Evolutionary conservation across 371 early-diverging fungal species (phyloP).

Genomic region (Mortierella sp.): DNA sequence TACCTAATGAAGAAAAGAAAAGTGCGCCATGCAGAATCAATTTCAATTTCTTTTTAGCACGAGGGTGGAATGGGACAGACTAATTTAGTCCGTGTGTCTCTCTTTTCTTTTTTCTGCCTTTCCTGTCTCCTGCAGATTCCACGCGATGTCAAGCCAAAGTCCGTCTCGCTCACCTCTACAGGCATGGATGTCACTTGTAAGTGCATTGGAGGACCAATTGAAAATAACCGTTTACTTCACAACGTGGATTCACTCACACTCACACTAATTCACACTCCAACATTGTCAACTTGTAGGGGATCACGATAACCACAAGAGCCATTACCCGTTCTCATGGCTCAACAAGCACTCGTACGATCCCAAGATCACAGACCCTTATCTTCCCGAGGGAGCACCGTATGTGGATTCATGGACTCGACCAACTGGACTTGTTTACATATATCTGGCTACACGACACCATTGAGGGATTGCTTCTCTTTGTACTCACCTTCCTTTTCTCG

Average conservation of each 20-base stretch:
- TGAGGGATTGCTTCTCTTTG: background rate
- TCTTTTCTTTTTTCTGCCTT: background rate
- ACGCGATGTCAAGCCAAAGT: slow-evolving; percentile 71
- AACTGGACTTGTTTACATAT: background rate
- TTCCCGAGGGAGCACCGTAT: slow-evolving; percentile 47
- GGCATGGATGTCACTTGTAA: slow-evolving; percentile 56
- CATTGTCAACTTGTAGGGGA: slow-evolving; percentile 60
- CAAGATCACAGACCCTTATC: slow-evolving; percentile 39
- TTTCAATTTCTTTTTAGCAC: background rate
- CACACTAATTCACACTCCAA: background rate
- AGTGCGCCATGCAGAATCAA: background rate
- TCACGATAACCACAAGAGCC: slow-evolving; percentile 71
- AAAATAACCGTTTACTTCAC: too few relatives aligned
- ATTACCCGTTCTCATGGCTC: slow-evolving; percentile 77
- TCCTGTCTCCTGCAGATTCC: slow-evolving; percentile 64
- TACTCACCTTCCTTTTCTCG: slow-evolving; percentile 1
- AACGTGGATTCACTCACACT: background rate
- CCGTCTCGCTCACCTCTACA: slow-evolving; percentile 54
- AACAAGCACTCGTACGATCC: slow-evolving; percentile 81
- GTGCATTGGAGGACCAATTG: slow-evolving; percentile 7
- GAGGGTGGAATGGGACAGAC: background rate
- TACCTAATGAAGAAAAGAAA: slow-evolving; percentile 4
- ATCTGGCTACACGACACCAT: too few relatives aligned
- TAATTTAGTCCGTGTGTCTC: slow-evolving; percentile 1
- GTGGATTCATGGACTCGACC: slow-evolving; percentile 5